A percentile compares a stretch with the other conserved stretches of the same genome.
Conservation (phyloP, 1,284 basidiomycete genomes). For the Naganishia liquefaciens region DNA sequence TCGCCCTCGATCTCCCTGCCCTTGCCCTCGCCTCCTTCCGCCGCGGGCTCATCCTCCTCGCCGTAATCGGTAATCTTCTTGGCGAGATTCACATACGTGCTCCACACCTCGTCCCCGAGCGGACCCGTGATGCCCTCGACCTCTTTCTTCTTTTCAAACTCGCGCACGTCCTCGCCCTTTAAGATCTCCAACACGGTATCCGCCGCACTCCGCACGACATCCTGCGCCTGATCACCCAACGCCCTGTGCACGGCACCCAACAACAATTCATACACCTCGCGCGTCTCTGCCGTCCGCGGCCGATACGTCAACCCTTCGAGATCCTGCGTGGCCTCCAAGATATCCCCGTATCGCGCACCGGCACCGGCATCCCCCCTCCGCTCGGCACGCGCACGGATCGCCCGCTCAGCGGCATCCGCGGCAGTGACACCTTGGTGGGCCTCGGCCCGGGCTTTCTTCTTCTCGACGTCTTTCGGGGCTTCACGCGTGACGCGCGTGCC, state of each 20-base stretch:
- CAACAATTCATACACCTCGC: conserved; percentile 92
- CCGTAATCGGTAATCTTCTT: conserved; percentile 98
- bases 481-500: conserved; percentile 83
- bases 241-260: conserved; percentile 76
- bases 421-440: conserved; percentile 61
- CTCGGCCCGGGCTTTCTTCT: conserved; percentile 62
- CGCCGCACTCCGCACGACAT: conserved; percentile 90
- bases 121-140: conserved; percentile 77
- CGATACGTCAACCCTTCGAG: conserved; percentile 91
- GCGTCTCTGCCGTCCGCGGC: conserved; percentile 88
- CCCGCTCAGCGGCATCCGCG: conserved; percentile 55
- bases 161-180: conserved; percentile 87
- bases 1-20: conserved; percentile 61
- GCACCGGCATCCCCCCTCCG: conserved; percentile 37
- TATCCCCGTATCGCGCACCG: conserved; percentile 67
- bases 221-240: conserved; percentile 92
- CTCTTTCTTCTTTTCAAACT: conserved; percentile 97
- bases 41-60: conserved; percentile 80
- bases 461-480: conserved; percentile 87
- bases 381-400: conserved; percentile 50
- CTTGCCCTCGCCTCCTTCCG: conserved; percentile 60
- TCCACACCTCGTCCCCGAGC: conserved; percentile 74
- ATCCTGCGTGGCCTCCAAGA: conserved; percentile 88
- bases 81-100: conserved; percentile 79
- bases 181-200: conserved; percentile 86